These are phyloP conservation scores for Penicillium expansum DNA, from an alignment of 2,329 filamentous ascomycete genomes.

Conservation along the genomic window DNA sequence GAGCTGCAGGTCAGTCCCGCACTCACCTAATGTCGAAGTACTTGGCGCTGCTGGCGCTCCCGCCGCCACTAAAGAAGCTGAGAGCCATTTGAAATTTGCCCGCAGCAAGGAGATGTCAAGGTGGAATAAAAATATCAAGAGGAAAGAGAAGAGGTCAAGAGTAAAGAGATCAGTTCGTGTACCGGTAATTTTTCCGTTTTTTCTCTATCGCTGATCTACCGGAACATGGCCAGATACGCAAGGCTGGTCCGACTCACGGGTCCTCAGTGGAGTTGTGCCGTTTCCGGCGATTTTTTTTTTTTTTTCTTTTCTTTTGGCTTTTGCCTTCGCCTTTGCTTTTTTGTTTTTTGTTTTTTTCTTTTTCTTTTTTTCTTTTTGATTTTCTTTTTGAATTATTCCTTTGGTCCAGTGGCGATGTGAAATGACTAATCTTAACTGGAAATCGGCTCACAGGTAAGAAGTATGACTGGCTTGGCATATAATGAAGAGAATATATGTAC, in stretches of 20 bases:
- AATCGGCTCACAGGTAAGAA: neutral
- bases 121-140: neutral
- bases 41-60: conserved; percentile 46
- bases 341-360: neutral
- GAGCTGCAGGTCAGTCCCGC: conserved; percentile 1
- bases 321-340: too few species aligned
- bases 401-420: conserved; percentile 17
- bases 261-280: conserved; percentile 30
- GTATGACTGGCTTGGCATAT: neutral
- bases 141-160: neutral
- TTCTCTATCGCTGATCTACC: conserved; percentile 32
- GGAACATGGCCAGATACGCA: conserved; percentile 43
- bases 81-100: conserved; percentile 40
- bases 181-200: conserved; percentile 17
- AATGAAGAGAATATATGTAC: neutral
- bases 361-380: neutral
- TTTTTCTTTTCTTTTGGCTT: neutral
- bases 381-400: neutral
- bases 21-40: conserved; percentile 51
- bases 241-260: conserved; percentile 45
- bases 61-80: conserved; percentile 45
- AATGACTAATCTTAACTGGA: conserved; percentile 22
- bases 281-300: conserved; percentile 26
- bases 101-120: conserved; percentile 16
- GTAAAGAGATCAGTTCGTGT: conserved; percentile 13